Evolutionary conservation across 257 asterid species (phyloP), one percentile per base, ranked within the genome.

Genomic region (Nicotiana attenuata): DNA sequence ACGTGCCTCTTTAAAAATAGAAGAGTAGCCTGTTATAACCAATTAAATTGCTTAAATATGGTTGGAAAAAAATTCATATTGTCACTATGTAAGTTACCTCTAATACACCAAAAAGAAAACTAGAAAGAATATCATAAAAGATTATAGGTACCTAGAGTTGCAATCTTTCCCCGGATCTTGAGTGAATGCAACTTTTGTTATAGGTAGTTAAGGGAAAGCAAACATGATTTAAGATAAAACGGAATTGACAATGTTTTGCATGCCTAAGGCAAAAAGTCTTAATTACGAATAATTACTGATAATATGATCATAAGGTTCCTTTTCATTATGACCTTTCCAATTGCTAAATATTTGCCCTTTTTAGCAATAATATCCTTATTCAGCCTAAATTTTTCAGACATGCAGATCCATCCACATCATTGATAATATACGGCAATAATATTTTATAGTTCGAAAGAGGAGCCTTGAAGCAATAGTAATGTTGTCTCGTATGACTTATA

Each of bases 151-250:
- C 0, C 3, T 9, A 9, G 0, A 3, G 3, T 0, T 35, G 41
- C 41, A 1, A 1, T 7, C 7, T 0, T 35, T 35, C 1, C 1
- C 8, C 0, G 1, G 6, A 33, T 0, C 1, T 0, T 4, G 6
- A 0, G 7, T 33, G 29, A 28, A 28, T 28, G 0, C 13, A 41
- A 2, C 9, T 3, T 2, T 1, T 1, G 0, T 5, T 26, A 64
- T 5, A 20, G 41, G 71, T 28, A 28, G 2, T 65, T 65, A 65
- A 19, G 71, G 20, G 8, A 19, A 28, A 28, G 45, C 5, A 26
- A 26, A 5, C 41, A 13, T 63, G 19, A 26, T 26, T 64, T 26
- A 28, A 28, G 41, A 33, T 24, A 63, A 61, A 63, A 65, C 24
- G 35, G 20, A 45, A 22, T 41, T n/a, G 31, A 38, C n/a, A 20